Conservation (phyloP, 768 basidiomycete species). For the Agrocybe chaxingu region DNA sequence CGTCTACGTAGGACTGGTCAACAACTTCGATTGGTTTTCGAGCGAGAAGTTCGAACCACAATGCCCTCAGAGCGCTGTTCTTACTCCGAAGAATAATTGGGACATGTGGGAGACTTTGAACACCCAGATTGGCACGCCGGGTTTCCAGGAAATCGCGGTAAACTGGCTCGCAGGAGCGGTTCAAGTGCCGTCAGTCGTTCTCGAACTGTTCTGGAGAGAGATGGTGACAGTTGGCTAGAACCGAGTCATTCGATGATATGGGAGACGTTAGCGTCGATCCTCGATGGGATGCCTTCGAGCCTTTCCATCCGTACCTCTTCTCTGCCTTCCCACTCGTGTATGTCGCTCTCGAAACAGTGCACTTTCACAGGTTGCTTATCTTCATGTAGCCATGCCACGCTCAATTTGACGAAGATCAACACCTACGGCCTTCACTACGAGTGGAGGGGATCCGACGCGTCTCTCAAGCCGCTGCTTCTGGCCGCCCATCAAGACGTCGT, state of each 20-base stretch:
- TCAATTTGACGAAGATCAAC: constrained; percentile 68
- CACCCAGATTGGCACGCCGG: constrained; percentile 26
- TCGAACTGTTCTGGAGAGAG: neutral
- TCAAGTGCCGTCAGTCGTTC: constrained; percentile 33
- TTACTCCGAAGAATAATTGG: constrained; percentile 37
- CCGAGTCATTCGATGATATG: constrained; percentile 52
- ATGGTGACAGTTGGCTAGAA: constrained; percentile 26
- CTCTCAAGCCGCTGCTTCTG: constrained; percentile 67
- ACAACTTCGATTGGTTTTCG: too few species aligned
- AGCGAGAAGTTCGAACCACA: neutral
- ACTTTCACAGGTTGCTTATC: too few species aligned
- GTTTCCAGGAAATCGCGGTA: constrained; percentile 38
- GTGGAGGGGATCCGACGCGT: constrained; percentile 62
- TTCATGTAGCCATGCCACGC: constrained; percentile 44
- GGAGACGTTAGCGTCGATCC: constrained; percentile 44
- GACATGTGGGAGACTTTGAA: constrained; percentile 32
- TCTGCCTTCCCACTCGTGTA: constrained; percentile 58
- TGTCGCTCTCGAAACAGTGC: constrained; percentile 23
- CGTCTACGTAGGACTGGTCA: too few species aligned
- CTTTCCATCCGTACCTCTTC: constrained; percentile 54
- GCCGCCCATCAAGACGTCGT: constrained; percentile 77
- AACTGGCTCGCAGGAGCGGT: constrained; percentile 49
- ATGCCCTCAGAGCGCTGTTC: constrained; percentile 35
- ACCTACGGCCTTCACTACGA: constrained; percentile 72
- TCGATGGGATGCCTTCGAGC: constrained; percentile 51